Conservation (phyloP, 306 rosid species). For the Quercus cerris region DNA sequence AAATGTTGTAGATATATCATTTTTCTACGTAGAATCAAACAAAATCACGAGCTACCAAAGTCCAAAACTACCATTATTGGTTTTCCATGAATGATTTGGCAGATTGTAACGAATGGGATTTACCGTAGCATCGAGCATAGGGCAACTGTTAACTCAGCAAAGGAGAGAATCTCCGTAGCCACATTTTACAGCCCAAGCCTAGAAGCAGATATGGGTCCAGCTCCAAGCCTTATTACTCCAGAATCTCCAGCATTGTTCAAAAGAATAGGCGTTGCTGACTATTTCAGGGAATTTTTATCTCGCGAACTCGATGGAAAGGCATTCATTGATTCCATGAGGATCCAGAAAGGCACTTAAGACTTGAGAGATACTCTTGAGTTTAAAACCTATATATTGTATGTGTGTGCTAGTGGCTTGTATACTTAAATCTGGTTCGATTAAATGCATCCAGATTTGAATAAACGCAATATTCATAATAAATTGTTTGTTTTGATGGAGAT, state of each 20-base stretch:
- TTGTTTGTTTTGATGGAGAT: too few relatives aligned
- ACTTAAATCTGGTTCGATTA: neutral
- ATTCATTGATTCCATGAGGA: conserved; percentile 34
- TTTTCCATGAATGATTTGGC: neutral
- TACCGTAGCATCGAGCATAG: conserved; percentile 44
- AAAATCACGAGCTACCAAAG: neutral
- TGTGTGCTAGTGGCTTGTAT: neutral
- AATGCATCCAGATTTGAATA: neutral
- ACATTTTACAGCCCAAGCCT: conserved; percentile 39
- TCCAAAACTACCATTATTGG: too few relatives aligned
- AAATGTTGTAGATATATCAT: too few relatives aligned
- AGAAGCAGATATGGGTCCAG: conserved; percentile 46
- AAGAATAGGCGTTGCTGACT: conserved; percentile 37
- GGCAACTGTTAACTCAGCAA: conserved; percentile 34
- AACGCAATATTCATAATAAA: neutral
- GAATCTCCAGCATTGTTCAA: conserved; percentile 34
- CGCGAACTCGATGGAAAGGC: conserved; percentile 34
- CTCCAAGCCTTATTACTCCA: conserved; percentile 32
- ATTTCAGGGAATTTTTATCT: conserved; percentile 24
- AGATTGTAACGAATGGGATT: conserved; percentile 55
- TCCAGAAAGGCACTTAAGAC: neutral
- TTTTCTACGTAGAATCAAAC: too few relatives aligned
- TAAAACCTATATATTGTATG: neutral
- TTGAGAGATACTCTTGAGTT: too few relatives aligned
- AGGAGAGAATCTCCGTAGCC: conserved; percentile 48